Base-by-base conservation (phyloP, 1,284 basidiomycete genomes). In the Trichosporon coremiiforme region DNA sequence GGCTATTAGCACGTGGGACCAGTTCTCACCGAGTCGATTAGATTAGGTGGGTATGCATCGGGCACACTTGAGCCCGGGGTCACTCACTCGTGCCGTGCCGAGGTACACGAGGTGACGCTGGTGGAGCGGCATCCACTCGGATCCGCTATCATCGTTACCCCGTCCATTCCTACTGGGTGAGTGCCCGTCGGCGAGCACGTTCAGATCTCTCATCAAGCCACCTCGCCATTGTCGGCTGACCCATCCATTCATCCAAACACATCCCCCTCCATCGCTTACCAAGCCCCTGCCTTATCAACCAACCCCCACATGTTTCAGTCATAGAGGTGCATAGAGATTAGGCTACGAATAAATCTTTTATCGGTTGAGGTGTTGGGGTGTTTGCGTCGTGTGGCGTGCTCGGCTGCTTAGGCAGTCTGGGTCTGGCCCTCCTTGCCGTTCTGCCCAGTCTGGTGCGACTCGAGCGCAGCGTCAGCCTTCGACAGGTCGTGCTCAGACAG, bases 401-500 rank as follows among this genome's bases (percentile, higher is more conserved):
- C 31, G 15, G 2, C 9, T 33, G 55, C 29, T 35, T 33, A n/a
- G 17, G 15, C 10, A 31, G 15, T 8, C 55, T 17, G 41, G 31
- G 41, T 12, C 41, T 45, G 17, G 41, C 41, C 8, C 10, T 64
- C 45, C 31, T 72, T 31, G 22, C 70, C 71, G 63, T 78, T 73
- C 17, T 79, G 80, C 15, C 17, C 41, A 9, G 74, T 73, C 33
- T 76, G 69, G 70, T 76, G 75, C 64, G 71, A 78, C 73, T 75
- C 84, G 72, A 97, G 87, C 6, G 91, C 93, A 22, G 89, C 91
- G 76, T 96, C 94, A 7, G 94, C 94, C 81, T 88, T 87, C 77
- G 87, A 87, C 74, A 97, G 83, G 81, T 96, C 94, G 64, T 88
- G 86, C 83, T 96, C 94, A 79, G 90, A 93, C 71, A 96, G 83